Base-by-base conservation (phyloP, 2,329 filamentous ascomycete species). In the Aspergillus quadricinctus region DNA sequence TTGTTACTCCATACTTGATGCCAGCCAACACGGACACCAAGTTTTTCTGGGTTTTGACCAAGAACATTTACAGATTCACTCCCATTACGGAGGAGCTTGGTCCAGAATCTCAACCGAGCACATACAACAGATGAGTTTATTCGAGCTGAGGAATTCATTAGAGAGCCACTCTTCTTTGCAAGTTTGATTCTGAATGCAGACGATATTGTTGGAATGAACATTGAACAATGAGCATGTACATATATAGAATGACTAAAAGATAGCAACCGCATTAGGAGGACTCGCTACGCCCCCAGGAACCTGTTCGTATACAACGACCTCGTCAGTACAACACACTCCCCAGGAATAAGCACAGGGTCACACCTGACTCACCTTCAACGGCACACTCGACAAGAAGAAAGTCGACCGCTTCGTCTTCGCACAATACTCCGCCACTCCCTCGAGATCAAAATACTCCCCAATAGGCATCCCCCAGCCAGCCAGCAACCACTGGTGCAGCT, bases 341-440 rank as follows among this genome's bases (percentile, higher is more conserved):
- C 48, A 56, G 35, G 11, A 29, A 35, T n/a, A 29, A 10, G 4
- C 7, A 48, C n/a, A 25, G 17, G 29, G 9, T 14, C 21, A 31
- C 31, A 50, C 21, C 45, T 25, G 29, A 59, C 60, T 53, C 19
- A 76, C 75, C 55, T 80, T 80, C 37, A 81, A 66, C 1, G 79
- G 79, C 49, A 76, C 69, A 21, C 76, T 80, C 1, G 75, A 74
- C 21, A 83, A 66, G 57, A 83, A 83, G 57, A 83, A 83, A 1
- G 62, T 68, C 72, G 71, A 77, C 23, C 76, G 64, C 1, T 62
- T 60, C 50, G 66, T 65, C 57, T 68, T 62, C 52, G 65, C 65
- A 64, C 77, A 79, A 56, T 73, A 65, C 51, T 66, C 57, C 19
- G 71, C 66, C 54, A 79, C 61, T 43, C 63, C 64, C 62, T 80